These are phyloP conservation scores for Mycena pura DNA, from an alignment of 768 basidiomycete genomes.

Conservation along the genomic window DNA sequence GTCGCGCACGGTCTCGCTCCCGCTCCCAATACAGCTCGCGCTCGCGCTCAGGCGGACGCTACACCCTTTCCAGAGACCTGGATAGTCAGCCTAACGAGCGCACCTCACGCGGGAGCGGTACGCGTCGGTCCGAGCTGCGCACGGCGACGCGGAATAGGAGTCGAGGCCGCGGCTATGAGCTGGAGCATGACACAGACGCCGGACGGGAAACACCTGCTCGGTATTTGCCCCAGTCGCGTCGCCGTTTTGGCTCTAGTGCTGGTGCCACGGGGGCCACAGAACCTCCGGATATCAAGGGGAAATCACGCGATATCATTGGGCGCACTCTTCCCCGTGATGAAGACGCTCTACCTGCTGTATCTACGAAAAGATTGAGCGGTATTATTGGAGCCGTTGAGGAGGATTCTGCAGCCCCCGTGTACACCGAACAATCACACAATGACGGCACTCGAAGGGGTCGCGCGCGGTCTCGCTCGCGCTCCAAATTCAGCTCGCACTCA, in stretches of 20 bases:
- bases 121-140: constrained; percentile 1
- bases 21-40: constrained; percentile 1
- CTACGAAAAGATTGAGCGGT: no score
- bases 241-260: background rate
- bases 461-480: background rate
- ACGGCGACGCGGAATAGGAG: background rate
- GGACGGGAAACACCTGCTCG: background rate
- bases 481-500: background rate
- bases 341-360: background rate
- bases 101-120: constrained; percentile 14
- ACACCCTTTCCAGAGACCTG: no score
- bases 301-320: constrained; percentile 3
- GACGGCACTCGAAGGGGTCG: constrained; percentile 4
- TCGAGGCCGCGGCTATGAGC: background rate
- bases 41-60: background rate
- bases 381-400: no score
- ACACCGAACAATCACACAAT: no score
- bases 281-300: constrained; percentile 19
- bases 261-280: constrained; percentile 11
- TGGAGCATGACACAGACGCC: background rate
- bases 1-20: background rate
- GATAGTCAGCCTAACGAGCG: constrained; percentile 14
- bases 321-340: no score
- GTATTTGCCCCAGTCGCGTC: background rate
- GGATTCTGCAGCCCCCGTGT: no score